phyloP scores from a whole-genome alignment of 345 rosid genomes.

The Triadica sebifera region DNA sequence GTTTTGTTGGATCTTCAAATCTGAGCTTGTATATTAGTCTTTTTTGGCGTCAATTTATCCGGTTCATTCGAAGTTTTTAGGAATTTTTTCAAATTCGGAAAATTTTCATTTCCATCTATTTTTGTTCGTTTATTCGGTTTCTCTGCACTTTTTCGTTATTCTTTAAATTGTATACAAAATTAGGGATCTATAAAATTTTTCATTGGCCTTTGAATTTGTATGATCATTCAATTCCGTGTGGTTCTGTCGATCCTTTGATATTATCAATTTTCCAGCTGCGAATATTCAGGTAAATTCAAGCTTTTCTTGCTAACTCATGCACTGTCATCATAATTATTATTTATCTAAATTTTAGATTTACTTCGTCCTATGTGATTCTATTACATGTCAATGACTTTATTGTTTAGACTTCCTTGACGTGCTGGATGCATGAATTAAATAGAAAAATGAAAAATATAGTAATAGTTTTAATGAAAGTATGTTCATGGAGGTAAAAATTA shows the following conservation, averaged over 20 bases:
- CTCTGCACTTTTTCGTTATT: neutral
- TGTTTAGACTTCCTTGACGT: neutral
- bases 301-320: neutral
- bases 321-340: neutral
- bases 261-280: neutral
- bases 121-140: neutral
- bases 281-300: constrained; percentile 5
- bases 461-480: neutral
- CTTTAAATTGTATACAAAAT: neutral
- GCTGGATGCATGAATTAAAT: neutral
- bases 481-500: neutral
- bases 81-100: neutral
- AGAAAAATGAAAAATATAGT: neutral
- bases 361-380: too few relatives aligned
- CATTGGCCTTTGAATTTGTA: neutral
- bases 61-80: constrained; percentile 1
- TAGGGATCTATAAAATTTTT: neutral
- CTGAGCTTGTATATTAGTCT: neutral
- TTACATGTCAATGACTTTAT: neutral
- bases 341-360: too few relatives aligned
- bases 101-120: constrained; percentile 2
- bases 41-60: constrained; percentile 6
- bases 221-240: neutral
- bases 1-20: constrained; percentile 21
- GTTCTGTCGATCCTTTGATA: neutral